Conservation (phyloP, 2,329 filamentous ascomycete genomes). For the Beauveria medogensis region DNA sequence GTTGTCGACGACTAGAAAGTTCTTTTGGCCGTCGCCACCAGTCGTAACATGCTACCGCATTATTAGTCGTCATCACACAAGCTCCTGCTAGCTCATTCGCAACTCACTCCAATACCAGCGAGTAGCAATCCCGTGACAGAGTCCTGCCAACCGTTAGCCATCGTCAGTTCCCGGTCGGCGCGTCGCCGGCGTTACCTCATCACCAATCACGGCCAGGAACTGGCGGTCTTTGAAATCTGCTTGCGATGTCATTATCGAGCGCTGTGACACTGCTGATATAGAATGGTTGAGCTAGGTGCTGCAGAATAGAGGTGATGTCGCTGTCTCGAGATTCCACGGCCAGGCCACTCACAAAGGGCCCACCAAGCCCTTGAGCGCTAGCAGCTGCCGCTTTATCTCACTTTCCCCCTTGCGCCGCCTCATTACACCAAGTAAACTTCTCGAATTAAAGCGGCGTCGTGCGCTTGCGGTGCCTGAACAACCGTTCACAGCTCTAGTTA, state of each 20-base stretch:
- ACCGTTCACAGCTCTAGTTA: neutral
- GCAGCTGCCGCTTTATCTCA: slow-evolving; percentile 1
- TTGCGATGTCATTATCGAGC: slow-evolving; percentile 39
- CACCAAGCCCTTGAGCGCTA: neutral
- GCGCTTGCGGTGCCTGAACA: slow-evolving; percentile 2
- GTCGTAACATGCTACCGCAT: slow-evolving; percentile 72
- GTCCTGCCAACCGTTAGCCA: slow-evolving; percentile 52
- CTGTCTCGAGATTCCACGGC: neutral
- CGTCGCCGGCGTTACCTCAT: slow-evolving; percentile 57
- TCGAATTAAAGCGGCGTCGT: neutral
- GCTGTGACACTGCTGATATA: neutral
- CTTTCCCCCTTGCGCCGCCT: neutral
- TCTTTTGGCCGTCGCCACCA: slow-evolving; percentile 85
- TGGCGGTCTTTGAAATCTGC: slow-evolving; percentile 74
- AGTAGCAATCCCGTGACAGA: slow-evolving; percentile 93
- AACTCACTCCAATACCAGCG: slow-evolving; percentile 79
- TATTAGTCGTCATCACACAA: neutral
- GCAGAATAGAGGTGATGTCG: neutral
- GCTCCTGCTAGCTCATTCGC: neutral
- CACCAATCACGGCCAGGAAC: slow-evolving; percentile 94
- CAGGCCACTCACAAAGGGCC: neutral
- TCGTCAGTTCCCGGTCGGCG: slow-evolving; percentile 6
- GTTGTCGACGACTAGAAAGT: slow-evolving; percentile 91
- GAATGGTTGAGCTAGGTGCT: neutral
- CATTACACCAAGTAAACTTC: no score